phyloP scores from a whole-genome alignment of 2,329 filamentous ascomycete species.

The Aspergillus ruber region DNA sequence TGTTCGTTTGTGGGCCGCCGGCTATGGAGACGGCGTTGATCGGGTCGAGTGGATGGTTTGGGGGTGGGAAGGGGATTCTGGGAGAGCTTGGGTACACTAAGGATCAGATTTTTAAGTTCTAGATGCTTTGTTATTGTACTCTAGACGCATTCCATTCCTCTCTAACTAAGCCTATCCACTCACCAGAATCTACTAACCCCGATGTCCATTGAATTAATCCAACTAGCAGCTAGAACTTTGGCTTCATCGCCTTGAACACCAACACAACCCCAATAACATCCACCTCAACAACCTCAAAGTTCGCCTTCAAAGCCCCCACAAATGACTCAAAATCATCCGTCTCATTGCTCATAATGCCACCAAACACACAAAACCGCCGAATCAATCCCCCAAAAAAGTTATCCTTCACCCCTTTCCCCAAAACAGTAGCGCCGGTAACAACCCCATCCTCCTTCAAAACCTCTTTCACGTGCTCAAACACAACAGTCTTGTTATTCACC shows the following conservation, averaged over 20 bases:
- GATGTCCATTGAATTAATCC: background rate
- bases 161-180: too few species aligned
- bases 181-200: too few species aligned
- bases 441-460: constrained; percentile 31
- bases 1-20: constrained; percentile 65
- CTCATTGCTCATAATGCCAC: constrained; percentile 1
- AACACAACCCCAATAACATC: constrained; percentile 3
- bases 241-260: constrained; percentile 3
- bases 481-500: constrained; percentile 19
- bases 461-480: constrained; percentile 27
- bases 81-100: constrained; percentile 24
- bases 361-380: constrained; percentile 1
- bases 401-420: constrained; percentile 23
- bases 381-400: constrained; percentile 3
- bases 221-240: background rate
- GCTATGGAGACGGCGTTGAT: constrained; percentile 52
- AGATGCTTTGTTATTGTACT: background rate
- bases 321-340: constrained; percentile 1
- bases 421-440: constrained; percentile 34
- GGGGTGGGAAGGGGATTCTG: constrained; percentile 44
- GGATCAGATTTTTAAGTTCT: constrained; percentile 1
- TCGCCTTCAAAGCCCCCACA: background rate
- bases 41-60: constrained; percentile 11
- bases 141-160: too few species aligned
- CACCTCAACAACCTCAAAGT: constrained; percentile 6